Base-by-base conservation (phyloP, 257 asterid genomes). In the Asclepias syriaca region DNA sequence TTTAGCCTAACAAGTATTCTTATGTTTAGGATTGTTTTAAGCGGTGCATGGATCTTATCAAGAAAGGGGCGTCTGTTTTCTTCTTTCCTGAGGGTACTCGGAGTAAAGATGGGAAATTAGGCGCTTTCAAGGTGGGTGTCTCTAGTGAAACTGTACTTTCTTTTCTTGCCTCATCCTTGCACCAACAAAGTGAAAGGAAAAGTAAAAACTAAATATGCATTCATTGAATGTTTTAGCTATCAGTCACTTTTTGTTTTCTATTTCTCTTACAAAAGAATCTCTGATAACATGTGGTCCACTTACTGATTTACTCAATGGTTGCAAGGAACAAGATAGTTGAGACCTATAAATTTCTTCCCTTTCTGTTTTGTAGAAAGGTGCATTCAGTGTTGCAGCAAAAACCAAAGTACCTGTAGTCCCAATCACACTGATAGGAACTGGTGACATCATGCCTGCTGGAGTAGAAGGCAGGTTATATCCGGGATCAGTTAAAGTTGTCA, bases 1-100 rank as follows among this genome's bases (percentile, higher is more conserved):
- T 45, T 45, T 43, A 53, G 57, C 49, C 67, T 79, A 66, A 71
- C 71, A 66, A 48, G 58, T 27, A 63, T 78, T 57, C 65, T 66
- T 69, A 53, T 49, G 53, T 66, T 79, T 68, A 95, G 99, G 99
- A 91, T 49, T 95, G 99, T 82, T 85, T 95, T 64, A 95, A 85
- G 81, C 87, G 85, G 70, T 95, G 99, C 86, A 88, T 88, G 69
- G 82, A 87, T 43, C 84, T 95, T 78, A 68, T 92, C 77, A 92
- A 84, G 81, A 88, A 91, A 83, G 99, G 99, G 73, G 97, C 97
- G 68, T 95, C 99, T 13, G 87, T 95, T 56, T 90, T 88, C 81
- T 88, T 95, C 93, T 95, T 95, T 77, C 97, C 99, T 0, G 99
- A 95, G 83, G 99, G 99, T 50, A 95, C 99, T 79, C 88, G 98